Evolutionary conservation across 371 early-diverging fungal species (phyloP), one percentile per base, ranked within the genome.

Genomic region (Mortierella sp.): DNA sequence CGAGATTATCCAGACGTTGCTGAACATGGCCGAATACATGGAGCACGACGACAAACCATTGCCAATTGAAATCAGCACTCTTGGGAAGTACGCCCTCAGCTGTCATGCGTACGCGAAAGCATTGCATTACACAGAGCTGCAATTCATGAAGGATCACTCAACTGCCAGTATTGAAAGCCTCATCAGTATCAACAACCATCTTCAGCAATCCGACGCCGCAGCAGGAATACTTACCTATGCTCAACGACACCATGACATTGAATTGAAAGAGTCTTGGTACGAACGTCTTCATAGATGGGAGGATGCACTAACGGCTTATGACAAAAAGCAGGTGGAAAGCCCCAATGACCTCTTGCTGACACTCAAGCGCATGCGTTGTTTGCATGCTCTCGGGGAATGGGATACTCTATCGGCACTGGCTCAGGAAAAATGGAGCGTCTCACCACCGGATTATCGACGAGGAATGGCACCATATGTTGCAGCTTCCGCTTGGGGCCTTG

Each of bases 21-120:
- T 99, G 39, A 95, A 96, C 61, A 83, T 99, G 48, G 97, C 97
- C 19, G 99, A 97, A 79, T 97, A 95, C 67, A 97, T 99, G 98
- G 98, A 99, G 81, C 97, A 96, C 60, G 96, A 98, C 80, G 96
- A 95, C 79, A 95, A 96, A 72, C 90, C 96, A 30, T 84, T 97
- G 3, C 97, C 97, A 3, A 97, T 98, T 48, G 95, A 95, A 60
- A 91, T 96, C 49, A 87, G 93, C 47, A 93, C 93, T 0, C 84
- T 98, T 27, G 98, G 96, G 2, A 83, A 82, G 13, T 97, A 94
- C 69, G 98, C 99, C 12, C 87, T 89, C 48, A 92, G 89, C 46
- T 98, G 97, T 61, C 97, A 98, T 72, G 96, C 98, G 0, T 95
- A 92, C 71, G 97, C 98, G 28, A 98, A 98, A 79, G 94, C 94